These are phyloP conservation scores for Nissolia schottii DNA, from an alignment of 306 rosid genomes.

Conservation along the genomic window DNA sequence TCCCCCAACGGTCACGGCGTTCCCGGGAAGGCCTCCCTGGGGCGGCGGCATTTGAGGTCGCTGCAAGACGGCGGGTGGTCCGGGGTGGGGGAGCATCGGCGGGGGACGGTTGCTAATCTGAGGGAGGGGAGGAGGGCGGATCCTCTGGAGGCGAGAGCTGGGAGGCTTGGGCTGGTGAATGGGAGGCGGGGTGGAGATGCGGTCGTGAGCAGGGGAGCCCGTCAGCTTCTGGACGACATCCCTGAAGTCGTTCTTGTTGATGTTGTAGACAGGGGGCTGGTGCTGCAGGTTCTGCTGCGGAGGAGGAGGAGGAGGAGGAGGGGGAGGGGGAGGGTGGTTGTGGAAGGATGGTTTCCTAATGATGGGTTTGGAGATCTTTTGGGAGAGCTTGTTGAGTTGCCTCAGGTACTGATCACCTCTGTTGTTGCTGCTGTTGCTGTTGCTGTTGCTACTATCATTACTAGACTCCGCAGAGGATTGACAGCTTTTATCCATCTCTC, in stretches of 20 bases:
- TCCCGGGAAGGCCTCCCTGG: slow-evolving; percentile 7
- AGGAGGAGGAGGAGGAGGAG: neutral
- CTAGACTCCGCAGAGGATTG: slow-evolving; percentile 33
- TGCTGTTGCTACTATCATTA: neutral
- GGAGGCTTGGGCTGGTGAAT: slow-evolving; percentile 75
- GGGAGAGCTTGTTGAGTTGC: slow-evolving; percentile 87
- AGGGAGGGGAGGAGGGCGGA: slow-evolving; percentile 90
- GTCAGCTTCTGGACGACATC: slow-evolving; percentile 97
- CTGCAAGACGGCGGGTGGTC: slow-evolving; percentile 29
- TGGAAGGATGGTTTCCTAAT: slow-evolving; percentile 46
- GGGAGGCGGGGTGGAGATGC: slow-evolving; percentile 69
- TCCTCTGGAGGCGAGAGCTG: slow-evolving; percentile 88
- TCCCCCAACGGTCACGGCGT: neutral
- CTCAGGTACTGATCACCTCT: slow-evolving; percentile 53
- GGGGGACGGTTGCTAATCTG: slow-evolving; percentile 68
- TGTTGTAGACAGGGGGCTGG: slow-evolving; percentile 95
- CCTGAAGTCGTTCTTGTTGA: slow-evolving; percentile 91
- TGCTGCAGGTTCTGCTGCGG: slow-evolving; percentile 52
- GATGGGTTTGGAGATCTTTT: slow-evolving; percentile 82
- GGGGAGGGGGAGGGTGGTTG: neutral
- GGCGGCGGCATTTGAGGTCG: slow-evolving; percentile 22
- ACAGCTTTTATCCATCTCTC: slow-evolving; percentile 37
- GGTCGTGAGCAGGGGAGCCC: slow-evolving; percentile 91
- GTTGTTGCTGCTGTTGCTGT: neutral
- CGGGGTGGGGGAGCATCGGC: slow-evolving; percentile 30